These are phyloP conservation scores for Zygosaccharomyces siamensis DNA, from an alignment of 805 yeast species.

Conservation along the genomic window DNA sequence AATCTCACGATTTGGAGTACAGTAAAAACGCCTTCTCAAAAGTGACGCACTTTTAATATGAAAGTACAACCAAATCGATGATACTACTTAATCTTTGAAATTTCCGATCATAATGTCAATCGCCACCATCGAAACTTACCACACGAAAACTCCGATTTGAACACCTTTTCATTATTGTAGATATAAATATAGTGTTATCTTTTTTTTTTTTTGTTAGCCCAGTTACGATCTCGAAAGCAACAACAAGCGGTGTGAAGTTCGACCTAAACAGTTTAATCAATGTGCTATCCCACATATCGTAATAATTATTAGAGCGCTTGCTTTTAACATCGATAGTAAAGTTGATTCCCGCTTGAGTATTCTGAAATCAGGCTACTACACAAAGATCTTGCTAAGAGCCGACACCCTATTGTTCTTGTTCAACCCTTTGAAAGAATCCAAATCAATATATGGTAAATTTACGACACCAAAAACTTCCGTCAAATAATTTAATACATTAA, in stretches of 20 bases:
- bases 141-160: conserved; percentile 55
- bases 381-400: conserved; percentile 54
- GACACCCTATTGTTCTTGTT: conserved; percentile 33
- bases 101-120: conserved; percentile 37
- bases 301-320: conserved; percentile 47
- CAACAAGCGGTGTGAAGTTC: conserved; percentile 49
- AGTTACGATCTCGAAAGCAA: conserved; percentile 62
- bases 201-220: conserved; percentile 43
- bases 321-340: conserved; percentile 58
- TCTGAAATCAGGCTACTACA: conserved; percentile 53
- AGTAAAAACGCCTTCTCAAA: conserved; percentile 51
- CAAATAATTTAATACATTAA: conserved; percentile 34
- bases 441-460: conserved; percentile 36
- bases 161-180: conserved; percentile 49
- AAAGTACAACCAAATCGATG: conserved; percentile 70
- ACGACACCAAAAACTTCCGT: conserved; percentile 36
- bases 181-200: conserved; percentile 42
- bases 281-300: conserved; percentile 51
- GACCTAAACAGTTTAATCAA: conserved; percentile 52
- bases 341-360: conserved; percentile 58
- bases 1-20: conserved; percentile 21
- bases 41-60: conserved; percentile 47
- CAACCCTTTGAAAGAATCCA: conserved; percentile 32
- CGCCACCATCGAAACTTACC: conserved; percentile 38
- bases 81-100: conserved; percentile 33